Evolutionary conservation across 257 asterid species (phyloP).

Genomic region (Salvia splendens): DNA sequence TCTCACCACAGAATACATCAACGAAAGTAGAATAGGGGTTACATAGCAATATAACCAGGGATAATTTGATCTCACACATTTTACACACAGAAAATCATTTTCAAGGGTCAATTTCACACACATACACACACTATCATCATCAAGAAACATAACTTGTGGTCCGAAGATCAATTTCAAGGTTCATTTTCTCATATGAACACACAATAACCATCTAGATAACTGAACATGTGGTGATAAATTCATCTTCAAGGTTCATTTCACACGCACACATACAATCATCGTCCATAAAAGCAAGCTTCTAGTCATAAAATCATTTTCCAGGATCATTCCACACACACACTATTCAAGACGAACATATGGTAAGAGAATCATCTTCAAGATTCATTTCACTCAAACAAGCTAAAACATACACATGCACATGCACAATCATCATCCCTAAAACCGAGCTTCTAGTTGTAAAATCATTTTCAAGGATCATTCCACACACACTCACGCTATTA

Average conservation of each 20-base stretch:
- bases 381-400: neutral
- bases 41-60: neutral
- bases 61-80: neutral
- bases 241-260: neutral
- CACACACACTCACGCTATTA: slow-evolving; percentile 3
- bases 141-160: neutral
- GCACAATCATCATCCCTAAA: neutral
- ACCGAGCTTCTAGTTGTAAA: neutral
- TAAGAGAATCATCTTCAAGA: neutral
- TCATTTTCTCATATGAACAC: neutral
- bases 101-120: too few species aligned
- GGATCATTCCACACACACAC: neutral
- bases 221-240: neutral
- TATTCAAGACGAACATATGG: neutral
- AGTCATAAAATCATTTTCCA: neutral
- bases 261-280: neutral
- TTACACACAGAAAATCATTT: neutral
- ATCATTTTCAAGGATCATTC: neutral
- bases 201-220: neutral
- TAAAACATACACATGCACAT: neutral
- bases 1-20: neutral
- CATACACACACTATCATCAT: neutral
- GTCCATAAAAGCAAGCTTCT: neutral
- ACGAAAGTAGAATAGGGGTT: neutral
- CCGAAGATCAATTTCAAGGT: neutral